A percentile compares a stretch with the other conserved stretches of the same genome.
Evolutionary conservation across 2,329 filamentous ascomycete genomes (phyloP).

Genomic region (Penicillium psychrosexuale): DNA sequence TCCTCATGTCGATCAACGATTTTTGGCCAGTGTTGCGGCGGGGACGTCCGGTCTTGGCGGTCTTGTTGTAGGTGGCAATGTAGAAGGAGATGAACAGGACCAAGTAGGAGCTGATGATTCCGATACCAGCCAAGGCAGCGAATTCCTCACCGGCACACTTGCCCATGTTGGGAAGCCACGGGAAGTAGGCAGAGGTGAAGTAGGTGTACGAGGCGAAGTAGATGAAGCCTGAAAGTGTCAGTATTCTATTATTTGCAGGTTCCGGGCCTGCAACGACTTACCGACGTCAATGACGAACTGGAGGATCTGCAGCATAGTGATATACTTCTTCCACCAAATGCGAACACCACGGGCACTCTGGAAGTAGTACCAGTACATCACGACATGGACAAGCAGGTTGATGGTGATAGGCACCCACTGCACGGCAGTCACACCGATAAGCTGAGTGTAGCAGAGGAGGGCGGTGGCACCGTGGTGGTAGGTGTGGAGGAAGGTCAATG

Average conservation of each 20-base stretch:
- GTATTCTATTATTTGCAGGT: background rate
- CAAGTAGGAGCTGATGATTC: constrained; percentile 89
- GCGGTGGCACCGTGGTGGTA: constrained; percentile 98
- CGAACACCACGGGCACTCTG: constrained; percentile 91
- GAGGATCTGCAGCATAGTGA: constrained; percentile 93
- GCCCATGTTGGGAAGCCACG: constrained; percentile 76
- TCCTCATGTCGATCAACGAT: constrained; percentile 78
- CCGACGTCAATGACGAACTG: constrained; percentile 97
- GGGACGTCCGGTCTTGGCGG: constrained; percentile 44
- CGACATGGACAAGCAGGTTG: constrained; percentile 90
- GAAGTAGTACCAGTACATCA: constrained; percentile 99
- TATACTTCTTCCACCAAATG: constrained; percentile 99
- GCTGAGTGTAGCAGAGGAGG: constrained; percentile 95
- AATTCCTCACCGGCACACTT: constrained; percentile 95
- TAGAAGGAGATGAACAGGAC: constrained; percentile 99
- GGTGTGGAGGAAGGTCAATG: constrained; percentile 96
- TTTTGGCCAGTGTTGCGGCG: constrained; percentile 69
- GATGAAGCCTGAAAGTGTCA: constrained; percentile 66
- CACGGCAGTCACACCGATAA: constrained; percentile 86
- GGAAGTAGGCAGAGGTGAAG: constrained; percentile 89
- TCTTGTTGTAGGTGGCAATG: constrained; percentile 87
- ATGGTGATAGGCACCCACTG: constrained; percentile 93
- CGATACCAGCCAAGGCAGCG: constrained; percentile 87
- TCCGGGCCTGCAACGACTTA: constrained; percentile 46
- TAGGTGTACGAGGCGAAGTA: constrained; percentile 99